These are phyloP conservation scores for Gossypium sturtianum DNA, from an alignment of 345 rosid genomes.

Conservation along the genomic window DNA sequence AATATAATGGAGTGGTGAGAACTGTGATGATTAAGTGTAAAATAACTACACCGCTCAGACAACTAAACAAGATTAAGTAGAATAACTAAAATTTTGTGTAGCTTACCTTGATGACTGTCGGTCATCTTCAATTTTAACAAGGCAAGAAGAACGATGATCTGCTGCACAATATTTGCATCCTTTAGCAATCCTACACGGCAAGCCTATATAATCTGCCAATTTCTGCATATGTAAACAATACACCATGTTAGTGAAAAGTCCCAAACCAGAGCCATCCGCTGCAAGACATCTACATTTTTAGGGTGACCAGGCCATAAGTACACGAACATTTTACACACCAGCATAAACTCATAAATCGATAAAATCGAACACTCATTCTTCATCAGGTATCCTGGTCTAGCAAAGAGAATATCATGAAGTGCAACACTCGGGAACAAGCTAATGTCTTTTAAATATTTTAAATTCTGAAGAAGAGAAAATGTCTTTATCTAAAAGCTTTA, in stretches of 20 bases:
- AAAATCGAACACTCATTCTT: background rate
- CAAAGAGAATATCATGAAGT: background rate
- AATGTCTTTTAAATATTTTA: background rate
- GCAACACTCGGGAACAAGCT: background rate
- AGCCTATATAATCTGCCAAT: conserved; percentile 88
- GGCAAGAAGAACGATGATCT: conserved; percentile 87
- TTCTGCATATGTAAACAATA: conserved; percentile 48
- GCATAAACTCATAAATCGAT: background rate
- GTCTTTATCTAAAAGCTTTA: background rate
- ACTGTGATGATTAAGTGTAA: background rate
- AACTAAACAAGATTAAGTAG: background rate
- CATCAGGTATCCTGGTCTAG: background rate
- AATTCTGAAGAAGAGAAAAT: background rate
- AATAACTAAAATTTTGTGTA: background rate
- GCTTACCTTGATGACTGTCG: conserved; percentile 56
- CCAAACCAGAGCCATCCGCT: background rate
- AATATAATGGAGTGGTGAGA: background rate
- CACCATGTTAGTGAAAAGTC: conserved; percentile 6
- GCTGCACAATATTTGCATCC: conserved; percentile 87
- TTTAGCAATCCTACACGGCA: conserved; percentile 95
- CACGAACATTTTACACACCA: background rate
- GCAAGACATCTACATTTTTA: background rate
- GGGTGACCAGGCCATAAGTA: conserved; percentile 11
- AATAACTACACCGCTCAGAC: background rate
- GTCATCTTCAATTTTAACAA: conserved; percentile 81